These are phyloP conservation scores for Syzygium malaccense DNA, from an alignment of 441 rosid genomes.

Conservation along the genomic window DNA sequence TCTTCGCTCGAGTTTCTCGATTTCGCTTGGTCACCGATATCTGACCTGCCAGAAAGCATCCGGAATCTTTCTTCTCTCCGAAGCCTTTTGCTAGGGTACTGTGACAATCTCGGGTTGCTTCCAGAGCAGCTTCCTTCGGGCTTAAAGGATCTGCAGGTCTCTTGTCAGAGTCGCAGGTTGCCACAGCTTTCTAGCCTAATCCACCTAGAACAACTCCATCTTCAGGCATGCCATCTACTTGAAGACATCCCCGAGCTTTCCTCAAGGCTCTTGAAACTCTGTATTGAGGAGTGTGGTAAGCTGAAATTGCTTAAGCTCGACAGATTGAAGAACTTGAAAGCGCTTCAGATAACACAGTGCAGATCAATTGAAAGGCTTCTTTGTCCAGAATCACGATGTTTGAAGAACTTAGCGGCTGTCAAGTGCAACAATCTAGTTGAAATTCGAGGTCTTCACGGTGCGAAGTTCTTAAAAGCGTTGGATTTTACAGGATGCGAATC, in stretches of 20 bases:
- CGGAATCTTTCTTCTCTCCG: too few relatives aligned
- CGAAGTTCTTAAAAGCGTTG: not conserved
- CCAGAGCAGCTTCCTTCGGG: too few relatives aligned
- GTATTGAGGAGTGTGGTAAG: not conserved
- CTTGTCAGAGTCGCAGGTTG: not conserved
- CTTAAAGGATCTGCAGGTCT: too few relatives aligned
- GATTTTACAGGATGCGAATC: not conserved
- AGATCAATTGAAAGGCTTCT: not conserved
- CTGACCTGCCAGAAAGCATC: too few relatives aligned
- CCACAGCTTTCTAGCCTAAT: not conserved
- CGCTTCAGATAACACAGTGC: not conserved
- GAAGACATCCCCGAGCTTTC: not conserved
- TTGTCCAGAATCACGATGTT: not conserved
- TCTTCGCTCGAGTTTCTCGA: too few relatives aligned
- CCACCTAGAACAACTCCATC: not conserved
- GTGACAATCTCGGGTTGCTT: too few relatives aligned
- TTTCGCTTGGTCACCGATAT: too few relatives aligned
- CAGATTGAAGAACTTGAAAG: not conserved
- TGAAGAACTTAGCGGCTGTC: not conserved
- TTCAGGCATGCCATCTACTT: not conserved
- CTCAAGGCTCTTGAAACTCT: not conserved
- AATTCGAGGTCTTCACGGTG: not conserved
- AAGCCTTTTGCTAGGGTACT: too few relatives aligned
- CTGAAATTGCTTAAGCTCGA: not conserved
- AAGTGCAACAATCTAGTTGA: not conserved